Evolutionary conservation across 2,329 filamentous ascomycete genomes (phyloP).

Genomic region (Diaporthe vaccinii): DNA sequence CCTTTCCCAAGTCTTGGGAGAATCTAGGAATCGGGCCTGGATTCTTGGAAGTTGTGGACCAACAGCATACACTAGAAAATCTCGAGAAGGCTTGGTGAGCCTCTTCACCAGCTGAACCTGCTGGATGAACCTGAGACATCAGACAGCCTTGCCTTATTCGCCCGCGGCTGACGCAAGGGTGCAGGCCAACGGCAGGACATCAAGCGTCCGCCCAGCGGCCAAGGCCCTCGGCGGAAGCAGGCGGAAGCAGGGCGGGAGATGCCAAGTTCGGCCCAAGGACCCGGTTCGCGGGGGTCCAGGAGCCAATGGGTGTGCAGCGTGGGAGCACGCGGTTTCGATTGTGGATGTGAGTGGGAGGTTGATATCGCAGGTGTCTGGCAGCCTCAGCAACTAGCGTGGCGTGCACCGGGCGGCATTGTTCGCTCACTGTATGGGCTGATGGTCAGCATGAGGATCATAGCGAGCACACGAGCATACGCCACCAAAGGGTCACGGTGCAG

Average conservation of each 20-base stretch:
- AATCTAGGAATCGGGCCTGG: neutral
- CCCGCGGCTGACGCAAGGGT: neutral
- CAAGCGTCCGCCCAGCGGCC: constrained; percentile 28
- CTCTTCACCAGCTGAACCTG: neutral
- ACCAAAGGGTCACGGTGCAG: neutral
- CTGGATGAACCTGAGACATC: neutral
- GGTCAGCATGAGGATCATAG: constrained; percentile 1
- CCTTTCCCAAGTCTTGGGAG: constrained; percentile 14
- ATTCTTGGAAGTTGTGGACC: constrained; percentile 1
- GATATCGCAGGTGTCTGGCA: constrained; percentile 2
- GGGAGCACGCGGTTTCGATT: neutral
- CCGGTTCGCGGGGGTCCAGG: neutral
- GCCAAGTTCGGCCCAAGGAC: constrained; percentile 25
- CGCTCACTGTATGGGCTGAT: neutral
- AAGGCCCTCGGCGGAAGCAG: constrained; percentile 10
- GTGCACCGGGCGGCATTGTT: neutral
- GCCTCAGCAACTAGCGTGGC: constrained; percentile 52
- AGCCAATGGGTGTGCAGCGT: neutral
- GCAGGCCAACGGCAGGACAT: constrained; percentile 3
- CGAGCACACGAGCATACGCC: constrained; percentile 1
- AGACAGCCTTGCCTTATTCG: constrained; percentile 7
- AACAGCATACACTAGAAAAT: constrained; percentile 16
- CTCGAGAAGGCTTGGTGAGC: neutral
- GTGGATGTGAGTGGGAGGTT: neutral
- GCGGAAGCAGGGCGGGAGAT: constrained; percentile 25